Base-by-base conservation (phyloP, 768 basidiomycete species). In the Crepidotus variabilis region DNA sequence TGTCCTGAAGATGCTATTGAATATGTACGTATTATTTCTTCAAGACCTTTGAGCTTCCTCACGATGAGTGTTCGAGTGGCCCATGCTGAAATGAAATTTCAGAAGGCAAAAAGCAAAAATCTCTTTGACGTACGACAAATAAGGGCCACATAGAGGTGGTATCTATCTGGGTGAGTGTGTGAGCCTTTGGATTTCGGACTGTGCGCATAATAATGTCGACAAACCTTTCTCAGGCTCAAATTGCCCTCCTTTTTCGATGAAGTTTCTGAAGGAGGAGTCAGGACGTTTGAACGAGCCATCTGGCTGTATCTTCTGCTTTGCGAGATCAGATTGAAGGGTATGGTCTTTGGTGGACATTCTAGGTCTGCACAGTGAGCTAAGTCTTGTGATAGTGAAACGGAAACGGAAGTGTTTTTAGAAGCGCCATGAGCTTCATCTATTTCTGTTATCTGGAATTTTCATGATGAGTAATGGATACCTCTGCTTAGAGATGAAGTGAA, bases 141-240 rank as follows among this genome's bases (percentile, higher is more conserved):
- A 84, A 3, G 89, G 90, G 56, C n/a, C n/a, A 97, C 90, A 63
- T 92, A 96, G 61, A 96, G 90, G 62, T 91, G 90, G 69, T 98
- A 98, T 47, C 95, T 87, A 58, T 85, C 93, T 93, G n/a, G 54
- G 50, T 13, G 4, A 3, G 10, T n/a, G n/a, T n/a, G n/a, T n/a
- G n/a, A n/a, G n/a, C n/a, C n/a, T n/a, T n/a, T n/a, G n/a, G n/a
- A n/a, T n/a, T n/a, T n/a, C n/a, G n/a, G n/a, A n/a, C n/a, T n/a
- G n/a, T n/a, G n/a, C n/a, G n/a, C n/a, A n/a, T n/a, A n/a, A n/a
- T n/a, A n/a, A n/a, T n/a, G n/a, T n/a, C n/a, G 5, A 68, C 79
- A 51, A 57, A 88, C 92, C 90, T 71, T 76, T 82, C 69, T 94
- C 94, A 1, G 95, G 86, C 47, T 82, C 73, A 53, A 74, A 75